These are phyloP conservation scores for Alloteropsis semialata DNA, from an alignment of 176 grass and related monocot genomes.

Conservation along the genomic window DNA sequence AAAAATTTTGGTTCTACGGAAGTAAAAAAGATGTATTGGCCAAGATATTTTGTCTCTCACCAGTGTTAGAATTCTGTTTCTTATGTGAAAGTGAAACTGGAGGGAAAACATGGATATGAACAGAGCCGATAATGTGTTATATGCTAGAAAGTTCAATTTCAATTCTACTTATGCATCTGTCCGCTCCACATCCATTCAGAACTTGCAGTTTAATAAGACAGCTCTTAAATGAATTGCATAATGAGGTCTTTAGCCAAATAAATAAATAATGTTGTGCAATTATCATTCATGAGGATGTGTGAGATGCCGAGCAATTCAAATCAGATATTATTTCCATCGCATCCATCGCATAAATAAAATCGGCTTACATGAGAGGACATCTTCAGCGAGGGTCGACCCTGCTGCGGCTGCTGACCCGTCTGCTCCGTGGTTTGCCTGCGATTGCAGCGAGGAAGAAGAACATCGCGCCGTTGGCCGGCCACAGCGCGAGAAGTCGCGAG, in stretches of 20 bases:
- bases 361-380: not conserved
- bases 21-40: too few relatives aligned
- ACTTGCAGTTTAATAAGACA: not conserved
- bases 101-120: constrained; percentile 27
- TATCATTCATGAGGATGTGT: not conserved
- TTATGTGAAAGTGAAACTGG: constrained; percentile 79
- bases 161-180: too few relatives aligned
- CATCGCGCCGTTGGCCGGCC: too few relatives aligned
- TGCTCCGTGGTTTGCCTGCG: too few relatives aligned
- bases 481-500: too few relatives aligned
- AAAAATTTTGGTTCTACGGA: too few relatives aligned
- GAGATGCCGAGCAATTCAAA: not conserved
- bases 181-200: not conserved
- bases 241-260: not conserved
- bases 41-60: too few relatives aligned
- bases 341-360: not conserved
- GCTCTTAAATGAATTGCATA: not conserved
- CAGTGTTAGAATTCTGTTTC: constrained; percentile 59
- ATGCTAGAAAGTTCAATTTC: too few relatives aligned
- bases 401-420: too few relatives aligned
- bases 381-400: too few relatives aligned
- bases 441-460: too few relatives aligned
- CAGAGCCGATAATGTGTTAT: not conserved
- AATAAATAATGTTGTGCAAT: not conserved
- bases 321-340: not conserved